Percentiles rank a stretch among this genome's conserved stretches.
These are phyloP conservation scores for Fusarium kyushuense DNA, from an alignment of 2,329 filamentous ascomycete species.

Conservation along the genomic window DNA sequence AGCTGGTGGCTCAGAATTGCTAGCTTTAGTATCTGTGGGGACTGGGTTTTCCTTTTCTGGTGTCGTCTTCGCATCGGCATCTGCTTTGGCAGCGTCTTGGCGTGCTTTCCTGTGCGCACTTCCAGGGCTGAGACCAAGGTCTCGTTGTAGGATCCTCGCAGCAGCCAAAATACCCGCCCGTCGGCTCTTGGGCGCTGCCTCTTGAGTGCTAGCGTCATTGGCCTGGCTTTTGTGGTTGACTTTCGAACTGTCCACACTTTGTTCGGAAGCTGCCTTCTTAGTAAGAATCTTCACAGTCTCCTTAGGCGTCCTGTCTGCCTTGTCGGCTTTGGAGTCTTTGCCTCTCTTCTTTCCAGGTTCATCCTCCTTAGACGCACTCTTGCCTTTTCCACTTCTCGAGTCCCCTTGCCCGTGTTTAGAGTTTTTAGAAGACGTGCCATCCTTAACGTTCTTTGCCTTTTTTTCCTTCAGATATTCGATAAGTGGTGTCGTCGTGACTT, in stretches of 20 bases:
- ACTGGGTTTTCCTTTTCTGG: constrained; percentile 50
- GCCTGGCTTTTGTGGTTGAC: constrained; percentile 54
- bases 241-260: constrained; percentile 61
- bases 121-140: constrained; percentile 73
- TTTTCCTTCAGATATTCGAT: constrained; percentile 93
- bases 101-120: constrained; percentile 71
- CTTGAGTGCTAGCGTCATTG: constrained; percentile 48
- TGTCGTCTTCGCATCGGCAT: constrained; percentile 59
- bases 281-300: constrained; percentile 74
- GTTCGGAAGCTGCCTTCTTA: constrained; percentile 67
- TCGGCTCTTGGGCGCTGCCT: constrained; percentile 64
- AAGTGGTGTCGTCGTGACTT: constrained; percentile 85
- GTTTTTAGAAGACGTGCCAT: constrained; percentile 56
- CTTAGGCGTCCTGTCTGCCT: constrained; percentile 64
- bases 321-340: constrained; percentile 69
- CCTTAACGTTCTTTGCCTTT: constrained; percentile 79
- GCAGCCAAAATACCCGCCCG: constrained; percentile 72
- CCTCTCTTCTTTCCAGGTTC: constrained; percentile 72
- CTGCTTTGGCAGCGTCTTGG: constrained; percentile 68
- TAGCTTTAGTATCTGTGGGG: constrained; percentile 15
- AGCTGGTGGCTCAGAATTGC: constrained; percentile 36
- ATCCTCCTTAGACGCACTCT: constrained; percentile 58
- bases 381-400: constrained; percentile 62
- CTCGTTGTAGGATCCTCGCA: constrained; percentile 73
- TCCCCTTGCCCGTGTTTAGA: constrained; percentile 72